Conservation (phyloP, 2,329 filamentous ascomycete genomes). For the Curvularia sp. region DNA sequence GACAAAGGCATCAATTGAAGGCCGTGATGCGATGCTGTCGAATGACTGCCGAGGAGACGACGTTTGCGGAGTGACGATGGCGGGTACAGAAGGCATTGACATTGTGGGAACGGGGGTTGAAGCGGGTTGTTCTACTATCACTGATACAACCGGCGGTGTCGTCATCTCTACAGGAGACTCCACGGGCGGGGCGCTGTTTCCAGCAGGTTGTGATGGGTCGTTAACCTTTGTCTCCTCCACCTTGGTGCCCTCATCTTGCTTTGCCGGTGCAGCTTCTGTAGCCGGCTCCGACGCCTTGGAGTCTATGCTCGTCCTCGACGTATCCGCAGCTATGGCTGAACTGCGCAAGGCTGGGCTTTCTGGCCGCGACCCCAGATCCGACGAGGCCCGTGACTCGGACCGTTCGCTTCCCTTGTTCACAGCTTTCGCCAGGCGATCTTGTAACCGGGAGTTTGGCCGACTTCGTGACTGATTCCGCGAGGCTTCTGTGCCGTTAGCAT, state of each 20-base stretch:
- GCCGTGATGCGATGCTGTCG: conserved; percentile 42
- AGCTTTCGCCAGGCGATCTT: conserved; percentile 87
- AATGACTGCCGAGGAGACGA: conserved; percentile 45
- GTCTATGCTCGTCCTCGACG: conserved; percentile 56
- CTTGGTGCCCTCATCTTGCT: conserved; percentile 24
- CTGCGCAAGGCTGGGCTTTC: conserved; percentile 58
- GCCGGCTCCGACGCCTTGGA: conserved; percentile 46
- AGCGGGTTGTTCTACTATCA: conserved; percentile 49
- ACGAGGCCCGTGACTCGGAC: conserved; percentile 57
- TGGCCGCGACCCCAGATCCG: conserved; percentile 59
- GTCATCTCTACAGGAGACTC: background rate
- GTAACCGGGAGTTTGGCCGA: conserved; percentile 79
- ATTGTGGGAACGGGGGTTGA: conserved; percentile 38
- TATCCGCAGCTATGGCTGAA: conserved; percentile 37
- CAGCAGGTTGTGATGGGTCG: conserved; percentile 34
- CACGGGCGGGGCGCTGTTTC: conserved; percentile 29
- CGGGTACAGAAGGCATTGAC: conserved; percentile 40
- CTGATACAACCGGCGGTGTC: conserved; percentile 24
- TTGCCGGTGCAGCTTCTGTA: conserved; percentile 17
- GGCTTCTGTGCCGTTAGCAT: conserved; percentile 51
- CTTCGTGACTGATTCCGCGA: conserved; percentile 71
- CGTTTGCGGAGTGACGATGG: conserved; percentile 38
- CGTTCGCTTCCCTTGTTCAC: conserved; percentile 74
- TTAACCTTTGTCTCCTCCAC: conserved; percentile 20
- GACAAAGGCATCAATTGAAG: conserved; percentile 37